Conservation (phyloP, 768 basidiomycete species). For the Mycena amicta region DNA sequence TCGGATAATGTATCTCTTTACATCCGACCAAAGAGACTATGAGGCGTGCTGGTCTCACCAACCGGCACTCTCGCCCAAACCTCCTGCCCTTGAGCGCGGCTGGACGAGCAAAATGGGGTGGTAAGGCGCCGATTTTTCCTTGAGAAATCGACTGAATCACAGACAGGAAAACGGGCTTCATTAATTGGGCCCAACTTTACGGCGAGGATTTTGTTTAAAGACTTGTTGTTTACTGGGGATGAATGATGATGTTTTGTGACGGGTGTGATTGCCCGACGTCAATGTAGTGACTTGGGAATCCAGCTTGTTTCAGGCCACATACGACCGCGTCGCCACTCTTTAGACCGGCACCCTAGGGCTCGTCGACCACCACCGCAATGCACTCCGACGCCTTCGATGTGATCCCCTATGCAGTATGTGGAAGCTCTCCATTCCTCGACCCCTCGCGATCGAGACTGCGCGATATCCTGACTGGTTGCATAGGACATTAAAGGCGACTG, state of each 20-base stretch:
- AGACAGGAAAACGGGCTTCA: constrained; percentile 1
- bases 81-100: constrained; percentile 4
- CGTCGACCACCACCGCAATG: constrained; percentile 15
- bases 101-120: constrained; percentile 9
- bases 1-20: constrained; percentile 9
- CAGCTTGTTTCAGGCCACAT: background rate
- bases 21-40: constrained; percentile 2
- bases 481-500: constrained; percentile 88
- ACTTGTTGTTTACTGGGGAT: background rate
- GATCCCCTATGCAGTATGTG: constrained; percentile 78
- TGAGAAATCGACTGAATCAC: background rate
- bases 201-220: background rate
- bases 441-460: constrained; percentile 9
- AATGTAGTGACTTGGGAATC: background rate
- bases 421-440: background rate
- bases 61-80: background rate
- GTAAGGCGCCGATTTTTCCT: background rate
- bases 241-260: background rate
- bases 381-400: constrained; percentile 80
- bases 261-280: background rate
- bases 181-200: constrained; percentile 2
- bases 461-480: constrained; percentile 7
- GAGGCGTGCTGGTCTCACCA: constrained; percentile 14
- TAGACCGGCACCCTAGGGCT: background rate
- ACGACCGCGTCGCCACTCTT: background rate